These are phyloP conservation scores for Tylopilus balloui DNA, from an alignment of 768 basidiomycete genomes.

Conservation along the genomic window DNA sequence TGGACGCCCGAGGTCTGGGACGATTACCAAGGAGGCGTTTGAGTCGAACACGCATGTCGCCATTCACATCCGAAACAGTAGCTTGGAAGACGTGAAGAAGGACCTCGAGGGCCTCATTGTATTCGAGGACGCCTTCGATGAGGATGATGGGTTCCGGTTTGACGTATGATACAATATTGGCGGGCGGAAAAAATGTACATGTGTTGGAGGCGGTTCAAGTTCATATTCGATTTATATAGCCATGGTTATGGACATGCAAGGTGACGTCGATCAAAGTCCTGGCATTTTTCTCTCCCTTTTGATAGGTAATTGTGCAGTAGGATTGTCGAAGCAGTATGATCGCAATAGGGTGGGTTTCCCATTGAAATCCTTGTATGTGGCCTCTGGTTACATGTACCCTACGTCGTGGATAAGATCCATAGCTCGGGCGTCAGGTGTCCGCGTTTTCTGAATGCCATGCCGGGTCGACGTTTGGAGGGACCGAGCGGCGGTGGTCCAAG, in stretches of 20 bases:
- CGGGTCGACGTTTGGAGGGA: slow-evolving; percentile 20
- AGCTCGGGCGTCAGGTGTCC: no score
- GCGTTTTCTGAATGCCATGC: slow-evolving; percentile 19
- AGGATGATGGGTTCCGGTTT: slow-evolving; percentile 30
- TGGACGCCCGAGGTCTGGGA: slow-evolving; percentile 21
- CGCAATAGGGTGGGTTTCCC: background rate
- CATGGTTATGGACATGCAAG: slow-evolving; percentile 4
- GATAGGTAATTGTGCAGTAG: slow-evolving; percentile 14
- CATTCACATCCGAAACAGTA: slow-evolving; percentile 16
- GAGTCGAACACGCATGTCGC: slow-evolving; percentile 20
- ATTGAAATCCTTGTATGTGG: background rate
- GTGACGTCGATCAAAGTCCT: slow-evolving; percentile 3
- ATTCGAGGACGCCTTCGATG: slow-evolving; percentile 26
- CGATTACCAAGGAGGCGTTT: slow-evolving; percentile 23
- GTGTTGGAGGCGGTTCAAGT: background rate
- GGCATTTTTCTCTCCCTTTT: background rate
- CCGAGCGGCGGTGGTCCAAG: slow-evolving; percentile 16
- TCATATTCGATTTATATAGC: slow-evolving; percentile 14
- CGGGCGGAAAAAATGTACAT: no score
- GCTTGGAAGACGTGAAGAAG: slow-evolving; percentile 30
- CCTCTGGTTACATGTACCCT: background rate
- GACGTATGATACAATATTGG: no score
- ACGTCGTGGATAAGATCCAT: background rate
- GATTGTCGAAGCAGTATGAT: slow-evolving; percentile 9
- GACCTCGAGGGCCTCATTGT: slow-evolving; percentile 29